Base-by-base conservation (phyloP, 192 early-diverging fungal species). In the Thamnidium elegans region DNA sequence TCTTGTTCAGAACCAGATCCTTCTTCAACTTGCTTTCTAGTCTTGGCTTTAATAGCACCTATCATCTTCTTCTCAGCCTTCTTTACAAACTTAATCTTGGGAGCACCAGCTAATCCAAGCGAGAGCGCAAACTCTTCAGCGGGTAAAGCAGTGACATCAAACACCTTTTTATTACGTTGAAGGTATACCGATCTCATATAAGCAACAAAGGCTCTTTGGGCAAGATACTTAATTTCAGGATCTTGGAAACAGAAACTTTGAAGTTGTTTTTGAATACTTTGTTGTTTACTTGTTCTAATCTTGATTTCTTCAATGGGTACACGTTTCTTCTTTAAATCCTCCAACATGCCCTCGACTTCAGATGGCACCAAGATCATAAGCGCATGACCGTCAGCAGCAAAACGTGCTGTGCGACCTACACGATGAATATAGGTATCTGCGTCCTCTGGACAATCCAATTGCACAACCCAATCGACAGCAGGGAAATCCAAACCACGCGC, bases 401-500 rank as follows among this genome's bases (percentile, higher is more conserved):
- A 92, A 61, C 97, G 89, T 8, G 97, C 97, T 15, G 97, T 99
- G 50, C 97, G 88, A 1, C 97, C 97, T 5, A 97, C 97, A 50
- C 97, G 91, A 70, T 99, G 97, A 74, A 99, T 93, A 78, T 99
- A 98, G 1, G 96, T 99, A 51, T 86, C 92, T 42, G 89, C 89
- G 79, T 97, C 91, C 72, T 98, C 97, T 44, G 97, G 97, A 56
- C 94, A 96, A 72, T 99, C 97, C 51, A 96, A 68, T 64, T 99
- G 97, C 45, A 99, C 84, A 32, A 99, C 97, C 97, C 97, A 99
- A 74, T 99, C 93, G 4, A 99, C 96, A 11, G 94, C 90, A 0
- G 97, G 96, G 68, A 99, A 97, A 77, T 99, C 97, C 39, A 99
- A 79, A 23, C 97, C 97, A 66, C 94, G 92, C 3, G 97, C 90